Evolutionary conservation across 176 grass and related monocot species (phyloP).

Genomic region (Avena insularis): DNA sequence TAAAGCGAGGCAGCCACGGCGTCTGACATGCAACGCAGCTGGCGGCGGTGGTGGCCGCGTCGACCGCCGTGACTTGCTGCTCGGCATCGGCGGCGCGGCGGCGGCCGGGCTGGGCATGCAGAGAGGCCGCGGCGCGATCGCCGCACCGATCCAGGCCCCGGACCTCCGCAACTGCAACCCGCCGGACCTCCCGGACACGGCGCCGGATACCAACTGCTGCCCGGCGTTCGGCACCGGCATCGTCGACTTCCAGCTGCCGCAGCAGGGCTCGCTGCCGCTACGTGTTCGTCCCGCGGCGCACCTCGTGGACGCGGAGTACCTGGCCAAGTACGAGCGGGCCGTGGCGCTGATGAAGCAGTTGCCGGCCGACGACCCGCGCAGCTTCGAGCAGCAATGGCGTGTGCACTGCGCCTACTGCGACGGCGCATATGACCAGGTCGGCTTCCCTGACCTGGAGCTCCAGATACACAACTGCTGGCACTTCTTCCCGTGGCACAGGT

Average conservation of each 20-base stretch:
- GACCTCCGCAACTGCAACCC: too few relatives aligned
- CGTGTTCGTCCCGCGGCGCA: slow-evolving; percentile 78
- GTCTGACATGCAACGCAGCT: slow-evolving; percentile 41
- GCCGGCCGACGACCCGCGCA: slow-evolving; percentile 73
- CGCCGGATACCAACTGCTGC: too few relatives aligned
- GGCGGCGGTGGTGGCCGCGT: slow-evolving; percentile 6
- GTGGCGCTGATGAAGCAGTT: slow-evolving; percentile 69
- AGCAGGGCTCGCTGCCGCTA: slow-evolving; percentile 30
- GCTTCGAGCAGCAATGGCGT: slow-evolving; percentile 71
- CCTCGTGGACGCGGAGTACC: slow-evolving; percentile 42
- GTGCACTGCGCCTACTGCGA: slow-evolving; percentile 48
- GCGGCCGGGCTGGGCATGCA: slow-evolving; percentile 40
- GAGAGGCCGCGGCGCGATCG: slow-evolving; percentile 1
- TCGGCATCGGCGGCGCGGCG: slow-evolving; percentile 55
- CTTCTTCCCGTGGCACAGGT: slow-evolving; percentile 89
- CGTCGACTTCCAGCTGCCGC: slow-evolving; percentile 48
- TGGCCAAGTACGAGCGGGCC: slow-evolving; percentile 67
- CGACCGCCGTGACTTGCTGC: slow-evolving; percentile 66
- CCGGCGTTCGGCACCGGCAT: too few relatives aligned
- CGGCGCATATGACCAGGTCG: slow-evolving; percentile 37
- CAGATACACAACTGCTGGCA: slow-evolving; percentile 71
- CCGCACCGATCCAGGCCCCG: background rate
- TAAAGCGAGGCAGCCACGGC: background rate
- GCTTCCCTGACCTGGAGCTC: slow-evolving; percentile 56
- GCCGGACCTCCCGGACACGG: too few relatives aligned